Evolutionary conservation across 192 early-diverging fungal species (phyloP).

Genomic region (Martensiomyces pterosporus): DNA sequence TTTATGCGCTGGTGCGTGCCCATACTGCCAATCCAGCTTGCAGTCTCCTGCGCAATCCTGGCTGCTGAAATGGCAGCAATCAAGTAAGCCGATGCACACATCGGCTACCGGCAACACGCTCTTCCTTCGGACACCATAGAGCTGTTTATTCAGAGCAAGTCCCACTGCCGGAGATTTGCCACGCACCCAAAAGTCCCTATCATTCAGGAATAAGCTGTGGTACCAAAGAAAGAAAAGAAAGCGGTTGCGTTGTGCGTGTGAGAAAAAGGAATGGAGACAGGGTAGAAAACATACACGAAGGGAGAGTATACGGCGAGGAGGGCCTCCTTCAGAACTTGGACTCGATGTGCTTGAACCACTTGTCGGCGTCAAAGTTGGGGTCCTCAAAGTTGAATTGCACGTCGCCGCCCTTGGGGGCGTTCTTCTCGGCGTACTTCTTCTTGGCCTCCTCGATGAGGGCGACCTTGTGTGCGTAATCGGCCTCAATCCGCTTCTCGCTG

Average conservation of each 20-base stretch:
- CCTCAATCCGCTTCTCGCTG: constrained; percentile 23
- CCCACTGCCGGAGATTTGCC: too few species aligned
- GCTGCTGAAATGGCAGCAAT: constrained; percentile 18
- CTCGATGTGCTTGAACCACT: constrained; percentile 44
- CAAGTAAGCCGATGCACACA: too few species aligned
- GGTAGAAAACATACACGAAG: too few species aligned
- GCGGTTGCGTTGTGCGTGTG: too few species aligned
- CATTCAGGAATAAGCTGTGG: too few species aligned
- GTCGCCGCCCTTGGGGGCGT: constrained; percentile 12
- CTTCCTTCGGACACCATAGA: too few species aligned
- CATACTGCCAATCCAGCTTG: constrained; percentile 26
- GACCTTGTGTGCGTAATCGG: constrained; percentile 43
- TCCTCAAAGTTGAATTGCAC: constrained; percentile 38
- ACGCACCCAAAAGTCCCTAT: too few species aligned
- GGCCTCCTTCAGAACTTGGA: constrained; percentile 13
- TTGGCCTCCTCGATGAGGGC: constrained; percentile 49
- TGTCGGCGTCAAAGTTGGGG: constrained; percentile 45
- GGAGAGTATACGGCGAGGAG: too few species aligned
- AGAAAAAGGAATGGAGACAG: too few species aligned
- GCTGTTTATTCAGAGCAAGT: too few species aligned
- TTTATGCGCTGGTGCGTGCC: constrained; percentile 34
- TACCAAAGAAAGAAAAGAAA: too few species aligned
- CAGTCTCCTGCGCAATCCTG: constrained; percentile 23
- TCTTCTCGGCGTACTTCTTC: constrained; percentile 41
- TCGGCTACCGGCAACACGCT: too few species aligned